Conservation (phyloP, 768 basidiomycete genomes). For the Kwoniella sp. region DNA sequence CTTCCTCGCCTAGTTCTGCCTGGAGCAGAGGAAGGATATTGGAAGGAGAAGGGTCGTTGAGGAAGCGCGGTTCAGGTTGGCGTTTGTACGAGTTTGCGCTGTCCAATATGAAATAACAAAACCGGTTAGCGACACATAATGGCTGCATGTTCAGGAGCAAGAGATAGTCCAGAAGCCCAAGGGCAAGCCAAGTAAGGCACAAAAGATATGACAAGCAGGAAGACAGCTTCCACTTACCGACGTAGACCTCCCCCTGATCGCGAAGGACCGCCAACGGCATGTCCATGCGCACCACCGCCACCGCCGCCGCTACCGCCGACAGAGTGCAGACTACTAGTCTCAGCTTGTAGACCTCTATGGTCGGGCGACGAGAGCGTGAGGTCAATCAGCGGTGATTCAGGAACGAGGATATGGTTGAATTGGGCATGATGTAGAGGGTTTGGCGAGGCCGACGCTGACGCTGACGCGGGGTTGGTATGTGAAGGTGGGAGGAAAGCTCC, state of each 20-base stretch:
- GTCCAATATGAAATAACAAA: too few species aligned
- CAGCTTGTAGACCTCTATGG: conserved; percentile 13
- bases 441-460: background rate
- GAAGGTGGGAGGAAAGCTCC: background rate
- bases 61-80: conserved; percentile 20
- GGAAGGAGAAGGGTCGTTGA: conserved; percentile 18
- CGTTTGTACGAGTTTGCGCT: conserved; percentile 23
- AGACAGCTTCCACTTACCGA: background rate
- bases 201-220: background rate
- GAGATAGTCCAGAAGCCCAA: too few species aligned
- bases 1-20: conserved; percentile 6
- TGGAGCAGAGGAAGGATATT: conserved; percentile 16
- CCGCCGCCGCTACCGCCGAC: background rate
- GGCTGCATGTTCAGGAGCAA: too few species aligned
- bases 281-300: background rate
- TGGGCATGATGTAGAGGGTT: conserved; percentile 4
- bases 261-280: background rate
- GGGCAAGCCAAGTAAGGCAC: too few species aligned
- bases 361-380: conserved; percentile 13
- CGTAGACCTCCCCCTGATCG: background rate
- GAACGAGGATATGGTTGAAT: conserved; percentile 16
- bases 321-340: conserved; percentile 13
- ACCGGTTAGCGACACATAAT: too few species aligned
- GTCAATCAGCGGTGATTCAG: conserved; percentile 20
- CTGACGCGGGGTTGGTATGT: too few species aligned